Evolutionary conservation across 1,284 basidiomycete genomes (phyloP).

Genomic region (Ustilago trichophora): DNA sequence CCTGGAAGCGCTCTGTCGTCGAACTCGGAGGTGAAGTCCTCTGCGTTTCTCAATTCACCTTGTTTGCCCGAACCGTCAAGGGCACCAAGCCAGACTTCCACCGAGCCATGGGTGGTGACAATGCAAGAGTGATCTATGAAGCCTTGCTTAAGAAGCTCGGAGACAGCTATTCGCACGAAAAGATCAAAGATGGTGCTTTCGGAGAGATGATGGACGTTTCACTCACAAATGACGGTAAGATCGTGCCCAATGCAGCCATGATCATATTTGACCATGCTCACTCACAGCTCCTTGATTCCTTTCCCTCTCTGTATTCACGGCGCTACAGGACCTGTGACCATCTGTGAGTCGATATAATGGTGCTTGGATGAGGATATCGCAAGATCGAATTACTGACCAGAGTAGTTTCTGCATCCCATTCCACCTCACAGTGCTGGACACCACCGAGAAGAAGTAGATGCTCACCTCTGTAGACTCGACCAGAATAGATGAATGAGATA

Average conservation of each 20-base stretch:
- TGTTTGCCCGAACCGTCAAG: constrained; percentile 59
- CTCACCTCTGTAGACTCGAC: neutral
- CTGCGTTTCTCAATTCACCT: constrained; percentile 64
- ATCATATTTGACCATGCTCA: neutral
- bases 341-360: no score
- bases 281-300: neutral
- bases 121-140: constrained; percentile 53
- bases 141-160: constrained; percentile 49
- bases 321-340: constrained; percentile 42
- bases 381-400: no score
- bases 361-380: no score
- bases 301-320: neutral
- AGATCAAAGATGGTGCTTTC: constrained; percentile 60
- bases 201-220: constrained; percentile 66
- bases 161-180: constrained; percentile 35
- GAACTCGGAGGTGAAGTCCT: constrained; percentile 61
- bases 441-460: constrained; percentile 52
- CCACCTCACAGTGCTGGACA: constrained; percentile 42
- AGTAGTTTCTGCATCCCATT: no score
- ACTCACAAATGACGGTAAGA: constrained; percentile 59
- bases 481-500: no score
- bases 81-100: constrained; percentile 65
- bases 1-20: constrained; percentile 57
- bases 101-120: constrained; percentile 51
- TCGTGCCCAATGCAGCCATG: no score